Base-by-base conservation (phyloP, 441 rosid genomes). In the Corymbia calophylla region DNA sequence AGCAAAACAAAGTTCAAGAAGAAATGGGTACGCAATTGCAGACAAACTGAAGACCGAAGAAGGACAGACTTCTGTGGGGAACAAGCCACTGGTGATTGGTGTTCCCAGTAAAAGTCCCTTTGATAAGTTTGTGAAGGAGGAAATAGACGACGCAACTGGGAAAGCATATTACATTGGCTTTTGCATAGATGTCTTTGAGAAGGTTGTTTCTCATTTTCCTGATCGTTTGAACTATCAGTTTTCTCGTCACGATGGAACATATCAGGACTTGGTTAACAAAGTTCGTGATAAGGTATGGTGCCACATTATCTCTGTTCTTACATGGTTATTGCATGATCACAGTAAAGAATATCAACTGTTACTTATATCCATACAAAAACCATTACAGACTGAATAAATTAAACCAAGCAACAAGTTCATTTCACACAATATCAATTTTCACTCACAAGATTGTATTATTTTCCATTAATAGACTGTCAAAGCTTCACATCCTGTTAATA, bases 221-320 rank as follows among this genome's bases (percentile, higher is more conserved):
- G 88, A 90, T 54, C 60, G 82, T 23, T 88, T 91, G 87, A 49
- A 90, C 27, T 91, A 88, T 32, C 87, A 35, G 6, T 77, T 91
- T 6, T 90, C 89, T 49, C 93, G 90, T 7, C 92, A 88, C 62
- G 21, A 91, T 21, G 93, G 92, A 53, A 86, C 92, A 16, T 91
- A 93, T n/a, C 92, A 93, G 23, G 92, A 92, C 21, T 88, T 93
- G 92, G 89, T 92, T 64, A 53, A 81, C 86, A 88, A 92, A 87
- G 91, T 92, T 58, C 48, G 44, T 51, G 25, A 53, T 70, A 49
- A 92, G 93, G 93, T 92, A 77, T 66, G 88, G 51, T 62, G 39
- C 35, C 29, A 17, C 58, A 44, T 88, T 18, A 53, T 47, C 55
- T 47, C 44, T 9, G 51, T 77, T 77, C 84, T 77, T 77, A 51